A percentile compares a stretch with the other conserved stretches of the same genome.
phyloP scores from a whole-genome alignment of 1,139 yeast species.

The Hansenula lynferdii region DNA sequence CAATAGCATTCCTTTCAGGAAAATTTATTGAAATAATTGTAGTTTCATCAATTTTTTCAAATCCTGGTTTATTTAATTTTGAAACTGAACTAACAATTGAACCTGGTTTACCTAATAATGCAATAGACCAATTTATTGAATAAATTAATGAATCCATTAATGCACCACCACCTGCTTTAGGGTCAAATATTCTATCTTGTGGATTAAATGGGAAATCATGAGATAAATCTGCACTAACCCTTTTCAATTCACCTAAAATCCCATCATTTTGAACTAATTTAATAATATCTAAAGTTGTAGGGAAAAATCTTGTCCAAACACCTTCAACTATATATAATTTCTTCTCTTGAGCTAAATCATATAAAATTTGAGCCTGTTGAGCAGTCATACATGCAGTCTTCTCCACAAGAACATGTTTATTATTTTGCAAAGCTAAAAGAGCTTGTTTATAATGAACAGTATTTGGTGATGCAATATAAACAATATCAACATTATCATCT shows the following conservation, averaged over 20 bases:
- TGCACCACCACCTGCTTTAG: conserved; percentile 55
- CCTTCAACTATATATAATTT: conserved; percentile 56
- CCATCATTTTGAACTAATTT: conserved; percentile 38
- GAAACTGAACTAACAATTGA: conserved; percentile 10
- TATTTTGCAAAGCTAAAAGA: conserved; percentile 43
- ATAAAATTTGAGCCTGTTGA: conserved; percentile 39
- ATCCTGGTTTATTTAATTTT: conserved; percentile 11
- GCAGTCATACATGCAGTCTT: conserved; percentile 55
- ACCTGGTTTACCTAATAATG: conserved; percentile 14
- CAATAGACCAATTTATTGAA: conserved; percentile 39
- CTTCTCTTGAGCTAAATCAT: conserved; percentile 40
- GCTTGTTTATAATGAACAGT: conserved; percentile 47
- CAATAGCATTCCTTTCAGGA: conserved; percentile 24
- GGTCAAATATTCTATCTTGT: conserved; percentile 36
- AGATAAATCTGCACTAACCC: conserved; percentile 38
- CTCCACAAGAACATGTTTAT: conserved; percentile 57
- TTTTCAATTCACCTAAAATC: conserved; percentile 41
- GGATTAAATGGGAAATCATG: conserved; percentile 29
- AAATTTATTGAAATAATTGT: conserved; percentile 24
- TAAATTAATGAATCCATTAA: conserved; percentile 58
- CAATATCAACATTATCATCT: conserved; percentile 43
- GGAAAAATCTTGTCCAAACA: conserved; percentile 63
- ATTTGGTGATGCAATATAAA: conserved; percentile 61
- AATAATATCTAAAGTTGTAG: conserved; percentile 37
- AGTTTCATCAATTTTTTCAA: conserved; percentile 24